These are phyloP conservation scores for Oenanthe javanica DNA, from an alignment of 140 eudicot species.

Conservation along the genomic window DNA sequence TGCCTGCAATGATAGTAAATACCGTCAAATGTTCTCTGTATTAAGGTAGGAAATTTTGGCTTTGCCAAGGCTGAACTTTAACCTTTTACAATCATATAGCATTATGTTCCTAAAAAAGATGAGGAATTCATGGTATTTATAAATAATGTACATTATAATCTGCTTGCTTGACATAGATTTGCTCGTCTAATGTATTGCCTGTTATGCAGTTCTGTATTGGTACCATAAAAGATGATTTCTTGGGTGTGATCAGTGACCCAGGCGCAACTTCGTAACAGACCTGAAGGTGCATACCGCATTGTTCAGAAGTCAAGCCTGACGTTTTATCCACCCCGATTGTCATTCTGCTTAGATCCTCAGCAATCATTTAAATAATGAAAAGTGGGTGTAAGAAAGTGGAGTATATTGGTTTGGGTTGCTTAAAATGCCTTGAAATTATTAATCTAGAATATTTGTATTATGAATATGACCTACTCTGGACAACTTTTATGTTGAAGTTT, in stretches of 20 bases:
- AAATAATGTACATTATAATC: background rate
- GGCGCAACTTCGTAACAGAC: conserved; percentile 23
- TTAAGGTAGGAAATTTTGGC: background rate
- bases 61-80: background rate
- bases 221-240: conserved; percentile 86
- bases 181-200: conserved; percentile 3
- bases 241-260: conserved; percentile 85
- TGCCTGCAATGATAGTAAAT: background rate
- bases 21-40: background rate
- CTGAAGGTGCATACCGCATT: background rate
- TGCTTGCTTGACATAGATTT: background rate
- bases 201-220: conserved; percentile 85
- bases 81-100: background rate
- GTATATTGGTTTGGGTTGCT: background rate
- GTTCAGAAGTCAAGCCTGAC: background rate
- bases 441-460: background rate
- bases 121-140: background rate
- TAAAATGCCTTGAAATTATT: background rate
- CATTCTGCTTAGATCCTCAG: background rate
- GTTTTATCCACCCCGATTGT: background rate
- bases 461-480: background rate
- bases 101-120: background rate
- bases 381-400: background rate
- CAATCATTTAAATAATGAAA: background rate
- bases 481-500: background rate